Evolutionary conservation across 2,329 filamentous ascomycete species (phyloP), one percentile per base, ranked within the genome.

Genomic region (Eutypa lata): DNA sequence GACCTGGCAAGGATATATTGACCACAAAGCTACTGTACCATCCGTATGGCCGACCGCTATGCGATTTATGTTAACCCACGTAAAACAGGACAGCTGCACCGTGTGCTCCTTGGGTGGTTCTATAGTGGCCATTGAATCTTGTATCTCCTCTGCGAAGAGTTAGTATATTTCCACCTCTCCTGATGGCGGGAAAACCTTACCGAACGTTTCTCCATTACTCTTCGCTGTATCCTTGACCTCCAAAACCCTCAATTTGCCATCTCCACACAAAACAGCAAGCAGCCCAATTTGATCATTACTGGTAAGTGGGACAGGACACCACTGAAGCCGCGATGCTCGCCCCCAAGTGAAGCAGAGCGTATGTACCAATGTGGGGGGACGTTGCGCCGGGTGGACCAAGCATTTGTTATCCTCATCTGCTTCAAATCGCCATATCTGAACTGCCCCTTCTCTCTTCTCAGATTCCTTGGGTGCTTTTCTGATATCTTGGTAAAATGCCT

Each of bases 21-120:
- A 84, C 81, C 81, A 85, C 11, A 84, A 68, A 19, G 74, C 73
- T 35, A 84, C 69, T 19, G 77, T 80, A 31, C 82, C 82, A 54
- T 85, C 82, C 0, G 74, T 75, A 61, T 83, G 80, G 47, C 80
- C 82, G 28, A 81, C 68, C 0, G 73, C 78, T 38, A 85, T 67
- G 21, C 80, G 76, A 60, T 84, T 84, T 57, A 74, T 73, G 53
- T 76, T 78, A 33, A 77, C 67, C 82, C 82, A 85, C 11, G 79
- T 73, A 49, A 84, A 73, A 53, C 76, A 74, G 16, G 79, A 82
- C 26, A 78, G 76, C 24, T 73, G 70, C 40, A 81, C 67, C 44
- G 70, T 69, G 51, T 76, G 70, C 63, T 84, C 80, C 14, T 73
- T 68, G 0, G 68, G 64, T 5, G 82, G 68, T 18, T 66, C 69